Conservation (phyloP, 148 eudicot species). For the Rhododendron molle region DNA sequence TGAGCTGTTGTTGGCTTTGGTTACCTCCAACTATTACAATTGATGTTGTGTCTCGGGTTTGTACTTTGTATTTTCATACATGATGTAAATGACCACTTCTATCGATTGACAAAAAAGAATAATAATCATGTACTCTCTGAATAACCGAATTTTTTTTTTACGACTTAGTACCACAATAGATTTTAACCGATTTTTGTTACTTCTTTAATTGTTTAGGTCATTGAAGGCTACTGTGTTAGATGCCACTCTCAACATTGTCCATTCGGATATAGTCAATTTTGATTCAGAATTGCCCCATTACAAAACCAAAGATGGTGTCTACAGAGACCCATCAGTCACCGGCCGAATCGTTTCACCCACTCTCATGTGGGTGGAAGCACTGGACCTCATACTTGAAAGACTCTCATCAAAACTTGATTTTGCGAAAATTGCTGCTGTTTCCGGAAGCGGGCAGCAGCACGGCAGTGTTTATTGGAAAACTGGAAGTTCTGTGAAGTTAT, state of each 20-base stretch:
- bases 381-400: conserved; percentile 64
- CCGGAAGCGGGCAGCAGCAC: conserved; percentile 94
- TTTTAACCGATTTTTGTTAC: not conserved
- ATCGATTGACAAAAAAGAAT: too few species aligned
- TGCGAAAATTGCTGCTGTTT: conserved; percentile 60
- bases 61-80: too few species aligned
- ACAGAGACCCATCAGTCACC: conserved; percentile 48
- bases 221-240: conserved; percentile 85
- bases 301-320: conserved; percentile 87
- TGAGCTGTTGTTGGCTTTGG: not conserved
- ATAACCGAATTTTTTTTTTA: not conserved
- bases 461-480: conserved; percentile 94
- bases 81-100: not conserved
- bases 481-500: conserved; percentile 48
- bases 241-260: conserved; percentile 47
- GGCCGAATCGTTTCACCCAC: conserved; percentile 92
- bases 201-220: conserved; percentile 44
- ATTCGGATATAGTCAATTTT: conserved; percentile 57
- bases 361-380: conserved; percentile 88
- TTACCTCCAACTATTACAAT: not conserved
- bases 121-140: not conserved
- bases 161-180: not conserved
- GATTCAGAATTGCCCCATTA: conserved; percentile 80
- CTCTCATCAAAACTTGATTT: conserved; percentile 58
- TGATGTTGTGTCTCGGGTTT: too few species aligned